These are phyloP conservation scores for Penicillium malachiteum DNA, from an alignment of 495 filamentous ascomycete species.

Conservation along the genomic window DNA sequence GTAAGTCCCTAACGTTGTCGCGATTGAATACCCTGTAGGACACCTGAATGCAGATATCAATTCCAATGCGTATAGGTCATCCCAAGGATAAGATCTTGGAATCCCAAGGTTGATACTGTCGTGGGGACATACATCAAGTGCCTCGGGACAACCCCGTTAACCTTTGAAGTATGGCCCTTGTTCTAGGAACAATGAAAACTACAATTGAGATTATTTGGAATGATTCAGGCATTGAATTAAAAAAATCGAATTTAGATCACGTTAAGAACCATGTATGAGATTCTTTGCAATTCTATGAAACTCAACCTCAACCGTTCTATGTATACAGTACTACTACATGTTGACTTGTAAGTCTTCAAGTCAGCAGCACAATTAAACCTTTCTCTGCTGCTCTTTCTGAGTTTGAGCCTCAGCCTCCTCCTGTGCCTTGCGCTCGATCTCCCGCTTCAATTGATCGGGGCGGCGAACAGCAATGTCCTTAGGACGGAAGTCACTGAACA, in stretches of 20 bases:
- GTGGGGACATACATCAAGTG: too few species aligned
- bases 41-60: too few species aligned
- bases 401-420: constrained; percentile 58
- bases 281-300: constrained; percentile 20
- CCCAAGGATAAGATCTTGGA: too few species aligned
- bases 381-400: constrained; percentile 48
- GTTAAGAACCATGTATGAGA: constrained; percentile 19
- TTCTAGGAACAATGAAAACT: neutral
- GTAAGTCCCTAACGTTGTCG: too few species aligned
- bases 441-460: constrained; percentile 81
- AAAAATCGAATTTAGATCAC: neutral
- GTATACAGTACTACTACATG: constrained; percentile 20
- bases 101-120: too few species aligned
- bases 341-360: constrained; percentile 4
- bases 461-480: constrained; percentile 90
- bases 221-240: neutral
- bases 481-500: constrained; percentile 90
- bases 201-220: neutral
- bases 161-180: too few species aligned
- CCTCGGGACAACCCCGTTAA: too few species aligned
- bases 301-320: constrained; percentile 18
- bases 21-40: too few species aligned
- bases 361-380: constrained; percentile 23
- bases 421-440: constrained; percentile 62
- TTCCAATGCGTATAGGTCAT: too few species aligned